Evolutionary conservation across 1,139 yeast species (phyloP).

Genomic region (Pichia sp.): DNA sequence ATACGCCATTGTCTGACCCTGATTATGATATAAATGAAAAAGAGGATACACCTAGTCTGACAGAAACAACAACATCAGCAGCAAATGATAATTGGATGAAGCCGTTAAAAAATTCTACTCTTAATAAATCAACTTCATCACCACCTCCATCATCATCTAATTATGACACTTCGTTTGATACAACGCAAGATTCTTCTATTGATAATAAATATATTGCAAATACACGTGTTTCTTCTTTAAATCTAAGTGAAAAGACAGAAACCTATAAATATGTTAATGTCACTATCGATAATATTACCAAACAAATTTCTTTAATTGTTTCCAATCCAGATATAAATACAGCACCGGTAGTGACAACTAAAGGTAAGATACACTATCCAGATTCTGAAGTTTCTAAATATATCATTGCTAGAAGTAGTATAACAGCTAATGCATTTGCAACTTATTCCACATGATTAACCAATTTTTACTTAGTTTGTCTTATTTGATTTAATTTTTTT

Average conservation of each 20-base stretch:
- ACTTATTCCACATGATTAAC: not conserved
- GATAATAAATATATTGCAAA: conserved; percentile 4
- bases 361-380: not conserved
- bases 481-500: no score
- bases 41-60: not conserved
- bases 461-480: no score
- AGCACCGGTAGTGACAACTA: conserved; percentile 19
- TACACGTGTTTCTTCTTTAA: conserved; percentile 5
- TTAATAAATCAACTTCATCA: not conserved
- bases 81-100: conserved; percentile 23
- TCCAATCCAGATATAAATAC: conserved; percentile 19
- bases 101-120: conserved; percentile 23
- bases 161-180: not conserved
- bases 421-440: conserved; percentile 15
- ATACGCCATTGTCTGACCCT: not conserved
- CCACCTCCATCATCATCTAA: not conserved
- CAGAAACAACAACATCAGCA: conserved; percentile 3
- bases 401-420: conserved; percentile 21
- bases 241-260: conserved; percentile 15
- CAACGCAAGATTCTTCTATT: not conserved
- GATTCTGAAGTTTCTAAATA: conserved; percentile 9
- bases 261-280: conserved; percentile 24
- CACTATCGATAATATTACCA: conserved; percentile 17
- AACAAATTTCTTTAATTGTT: conserved; percentile 16
- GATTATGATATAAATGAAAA: not conserved